Evolutionary conservation across 352 stramenopile genomes (phyloP).

Genomic region (Hyaloperonospora arabidopsidis): DNA sequence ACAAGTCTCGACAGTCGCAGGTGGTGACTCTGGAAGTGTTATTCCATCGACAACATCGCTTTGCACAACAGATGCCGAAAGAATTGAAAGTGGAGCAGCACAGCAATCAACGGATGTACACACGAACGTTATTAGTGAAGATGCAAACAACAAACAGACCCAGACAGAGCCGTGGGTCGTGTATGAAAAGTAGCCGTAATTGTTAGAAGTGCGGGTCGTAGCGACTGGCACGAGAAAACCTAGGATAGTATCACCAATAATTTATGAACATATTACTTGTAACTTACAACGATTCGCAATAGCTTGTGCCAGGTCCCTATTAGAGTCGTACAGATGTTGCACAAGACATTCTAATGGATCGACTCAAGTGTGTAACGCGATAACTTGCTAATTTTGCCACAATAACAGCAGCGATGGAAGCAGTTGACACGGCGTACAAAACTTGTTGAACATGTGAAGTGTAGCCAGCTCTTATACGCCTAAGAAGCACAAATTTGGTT

Average conservation of each 20-base stretch:
- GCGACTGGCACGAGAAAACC: conserved; percentile 10
- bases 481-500: no score
- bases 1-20: conserved; percentile 10
- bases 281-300: no score
- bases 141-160: conserved; percentile 13
- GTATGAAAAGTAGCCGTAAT: conserved; percentile 13
- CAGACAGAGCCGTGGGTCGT: conserved; percentile 16
- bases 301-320: no score
- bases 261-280: conserved; percentile 21
- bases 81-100: neutral
- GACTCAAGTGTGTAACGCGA: no score
- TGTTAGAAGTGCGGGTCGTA: conserved; percentile 12
- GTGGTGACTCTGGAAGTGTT: conserved; percentile 12
- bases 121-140: conserved; percentile 5
- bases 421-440: no score
- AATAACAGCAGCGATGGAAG: no score
- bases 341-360: no score
- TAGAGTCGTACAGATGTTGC: no score
- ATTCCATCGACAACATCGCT: conserved; percentile 9
- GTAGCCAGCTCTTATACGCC: no score
- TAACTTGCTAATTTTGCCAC: no score
- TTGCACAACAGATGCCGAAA: conserved; percentile 6
- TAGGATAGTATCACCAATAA: conserved; percentile 10
- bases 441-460: no score
- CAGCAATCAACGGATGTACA: neutral